Evolutionary conservation across 2,329 filamentous ascomycete genomes (phyloP).

Genomic region (Xylaria arbuscula): DNA sequence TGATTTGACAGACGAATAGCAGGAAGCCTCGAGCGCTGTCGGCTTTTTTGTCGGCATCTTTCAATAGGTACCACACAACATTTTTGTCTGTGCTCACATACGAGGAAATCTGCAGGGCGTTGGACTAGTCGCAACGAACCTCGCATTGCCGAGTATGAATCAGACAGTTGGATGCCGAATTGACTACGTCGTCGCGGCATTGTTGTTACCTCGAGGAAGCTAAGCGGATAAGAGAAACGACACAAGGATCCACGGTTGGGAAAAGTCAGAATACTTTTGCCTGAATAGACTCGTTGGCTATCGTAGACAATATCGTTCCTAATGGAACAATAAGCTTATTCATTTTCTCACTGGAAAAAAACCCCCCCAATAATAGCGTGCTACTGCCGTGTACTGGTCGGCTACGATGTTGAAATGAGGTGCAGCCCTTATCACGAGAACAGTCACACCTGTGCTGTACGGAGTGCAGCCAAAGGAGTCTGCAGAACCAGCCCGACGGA

Average conservation of each 20-base stretch:
- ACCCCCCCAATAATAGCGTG: constrained; percentile 4
- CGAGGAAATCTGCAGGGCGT: neutral
- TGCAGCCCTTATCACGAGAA: constrained; percentile 20
- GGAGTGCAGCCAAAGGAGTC: constrained; percentile 27
- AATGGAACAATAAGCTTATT: constrained; percentile 15
- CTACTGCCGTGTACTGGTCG: neutral
- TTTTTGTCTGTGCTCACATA: constrained; percentile 14
- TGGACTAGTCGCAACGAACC: neutral
- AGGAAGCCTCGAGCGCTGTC: constrained; percentile 8
- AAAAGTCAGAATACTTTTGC: neutral
- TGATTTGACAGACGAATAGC: constrained; percentile 15
- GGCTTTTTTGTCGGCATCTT: constrained; percentile 19
- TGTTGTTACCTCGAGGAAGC: neutral
- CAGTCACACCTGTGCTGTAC: constrained; percentile 4
- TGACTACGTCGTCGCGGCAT: neutral
- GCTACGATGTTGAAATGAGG: constrained; percentile 14
- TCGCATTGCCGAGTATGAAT: constrained; percentile 2
- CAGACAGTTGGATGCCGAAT: constrained; percentile 8
- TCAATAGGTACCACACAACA: constrained; percentile 15
- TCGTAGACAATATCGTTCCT: constrained; percentile 8
- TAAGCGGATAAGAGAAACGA: neutral
- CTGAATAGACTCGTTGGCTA: constrained; percentile 15
- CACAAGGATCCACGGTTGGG: neutral
- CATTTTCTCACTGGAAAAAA: neutral
- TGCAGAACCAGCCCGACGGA: constrained; percentile 46